Evolutionary conservation across 2,329 filamentous ascomycete species (phyloP).

Genomic region (Stemphylium vesicarium): DNA sequence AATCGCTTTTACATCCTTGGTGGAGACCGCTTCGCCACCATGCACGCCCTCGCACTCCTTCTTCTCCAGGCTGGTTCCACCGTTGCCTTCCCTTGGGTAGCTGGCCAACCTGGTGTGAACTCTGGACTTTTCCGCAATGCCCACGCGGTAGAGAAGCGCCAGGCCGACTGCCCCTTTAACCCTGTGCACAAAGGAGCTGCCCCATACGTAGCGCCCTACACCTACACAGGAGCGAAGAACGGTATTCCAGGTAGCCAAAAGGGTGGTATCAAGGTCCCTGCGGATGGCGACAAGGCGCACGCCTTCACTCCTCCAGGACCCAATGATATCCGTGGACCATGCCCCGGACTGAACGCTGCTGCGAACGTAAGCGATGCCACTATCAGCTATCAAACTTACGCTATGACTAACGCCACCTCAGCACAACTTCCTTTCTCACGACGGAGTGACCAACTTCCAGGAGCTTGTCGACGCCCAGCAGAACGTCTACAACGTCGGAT

Average conservation of each 20-base stretch:
- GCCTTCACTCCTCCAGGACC: conserved; percentile 23
- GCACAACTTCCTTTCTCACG: conserved; percentile 50
- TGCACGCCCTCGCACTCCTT: conserved; percentile 24
- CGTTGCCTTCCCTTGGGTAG: conserved; percentile 30
- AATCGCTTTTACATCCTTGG: neutral
- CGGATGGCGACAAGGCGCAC: conserved; percentile 47
- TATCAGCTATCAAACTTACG: neutral
- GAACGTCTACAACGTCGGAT: conserved; percentile 55
- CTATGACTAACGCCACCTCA: neutral
- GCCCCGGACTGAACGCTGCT: conserved; percentile 52
- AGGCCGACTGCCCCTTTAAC: conserved; percentile 32
- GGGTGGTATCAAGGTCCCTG: conserved; percentile 55
- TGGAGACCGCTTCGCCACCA: conserved; percentile 1
- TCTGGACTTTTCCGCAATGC: conserved; percentile 18
- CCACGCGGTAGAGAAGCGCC: conserved; percentile 19
- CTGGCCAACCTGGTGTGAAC: conserved; percentile 26
- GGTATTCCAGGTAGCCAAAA: conserved; percentile 50
- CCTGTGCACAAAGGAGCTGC: conserved; percentile 30
- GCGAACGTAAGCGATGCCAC: conserved; percentile 40
- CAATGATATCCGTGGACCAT: conserved; percentile 42
- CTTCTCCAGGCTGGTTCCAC: conserved; percentile 23
- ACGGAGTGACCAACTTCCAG: conserved; percentile 52
- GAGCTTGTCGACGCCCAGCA: conserved; percentile 56
- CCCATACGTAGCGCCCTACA: conserved; percentile 27
- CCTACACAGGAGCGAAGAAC: conserved; percentile 54